Base-by-base conservation (phyloP, 106 monocot species). In the Dactylorhiza incarnata region DNA sequence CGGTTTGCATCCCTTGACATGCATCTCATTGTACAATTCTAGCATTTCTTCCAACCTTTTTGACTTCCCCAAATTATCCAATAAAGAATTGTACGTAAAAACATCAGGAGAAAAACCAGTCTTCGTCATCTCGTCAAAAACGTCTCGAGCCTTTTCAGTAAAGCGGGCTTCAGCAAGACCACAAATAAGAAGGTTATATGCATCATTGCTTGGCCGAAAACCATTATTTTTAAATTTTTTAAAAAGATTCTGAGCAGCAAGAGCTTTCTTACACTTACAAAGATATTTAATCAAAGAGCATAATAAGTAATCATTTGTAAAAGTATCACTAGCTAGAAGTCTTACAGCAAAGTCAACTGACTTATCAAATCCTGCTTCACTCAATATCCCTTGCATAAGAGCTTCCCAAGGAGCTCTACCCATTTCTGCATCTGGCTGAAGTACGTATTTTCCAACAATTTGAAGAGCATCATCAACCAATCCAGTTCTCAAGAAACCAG, bases 111-210 rank as follows among this genome's bases (percentile, higher is more conserved):
- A 16, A 58, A 82, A 89, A 7, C 89, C 87, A 54, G 49, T 49
- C 45, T 37, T 78, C 62, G 85, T 99, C 97, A 99, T 94, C 76
- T 99, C 94, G 46, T 77, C 70, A 26, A 91, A 99, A 69, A 94
- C 77, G 7, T 25, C 48, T 78, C 67, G 78, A 61, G 86, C 87
- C 4, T 56, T 29, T 49, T 81, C 79, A 53, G 80, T 75, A 2
- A 48, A 50, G 13, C 77, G 45, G n/a, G 80, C 52, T 73, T 83
- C 73, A 48, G 89, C 59, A 14, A 94, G 82, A 0, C 86, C 86
- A 67, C 53, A 54, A 67, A 99, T 94, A 9, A 99, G 76, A 74
- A 74, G 24, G 48, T 94, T 94, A 75, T 94, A 99, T 71, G 88
- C 62, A 68, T 91, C 84, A n/a, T 49, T 15, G 17, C 81, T 86